Evolutionary conservation across 2,329 filamentous ascomycete species (phyloP), one percentile per base, ranked within the genome.

Genomic region (Hypoxylon sp.): DNA sequence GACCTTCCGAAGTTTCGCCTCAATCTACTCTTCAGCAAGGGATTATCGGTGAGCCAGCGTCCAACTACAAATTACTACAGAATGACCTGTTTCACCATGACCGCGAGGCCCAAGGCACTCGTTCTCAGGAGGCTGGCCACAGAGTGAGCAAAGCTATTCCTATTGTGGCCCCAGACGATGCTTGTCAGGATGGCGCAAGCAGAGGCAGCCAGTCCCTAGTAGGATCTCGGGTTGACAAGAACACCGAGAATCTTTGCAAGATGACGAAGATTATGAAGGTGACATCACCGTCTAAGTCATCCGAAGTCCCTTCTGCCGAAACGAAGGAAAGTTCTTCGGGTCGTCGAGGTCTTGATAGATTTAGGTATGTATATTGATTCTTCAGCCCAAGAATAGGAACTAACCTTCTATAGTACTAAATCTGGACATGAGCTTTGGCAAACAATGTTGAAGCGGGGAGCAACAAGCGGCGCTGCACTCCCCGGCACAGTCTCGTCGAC

Each of bases 401-500:
- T 72, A 62, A 71, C 61, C 32, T 46, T n/a, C n/a, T 47, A 29
- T 58, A 84, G 80, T 62, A 80, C 77, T 53, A 85, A 80, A 70
- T 78, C 79, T 27, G 74, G 79, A 54, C 80, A 81, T 54, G 81
- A 84, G 27, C 80, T 87, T 32, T 84, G 83, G 85, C 82, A 84
- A 67, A 81, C 77, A 15, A 81, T 87, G 79, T 74, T 86, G 72
- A 86, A 84, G 76, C 86, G 84, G 71, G 83, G 83, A n/a, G 81
- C 84, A 37, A 79, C 85, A 11, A 86, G 83, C 65, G 83, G 80
- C 50, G 79, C 79, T 48, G 82, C 77, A 6, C 78, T 84, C 48
- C 83, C 84, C 10, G 80, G 85, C 54, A 79, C 85, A 8, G 77
- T 88, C 52, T 86, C 85, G 2, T 84, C 86, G 2, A 84, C 83